Percentiles rank a stretch among this genome's conserved stretches.
Conservation (phyloP, 768 basidiomycete species). For the Russula sp. region DNA sequence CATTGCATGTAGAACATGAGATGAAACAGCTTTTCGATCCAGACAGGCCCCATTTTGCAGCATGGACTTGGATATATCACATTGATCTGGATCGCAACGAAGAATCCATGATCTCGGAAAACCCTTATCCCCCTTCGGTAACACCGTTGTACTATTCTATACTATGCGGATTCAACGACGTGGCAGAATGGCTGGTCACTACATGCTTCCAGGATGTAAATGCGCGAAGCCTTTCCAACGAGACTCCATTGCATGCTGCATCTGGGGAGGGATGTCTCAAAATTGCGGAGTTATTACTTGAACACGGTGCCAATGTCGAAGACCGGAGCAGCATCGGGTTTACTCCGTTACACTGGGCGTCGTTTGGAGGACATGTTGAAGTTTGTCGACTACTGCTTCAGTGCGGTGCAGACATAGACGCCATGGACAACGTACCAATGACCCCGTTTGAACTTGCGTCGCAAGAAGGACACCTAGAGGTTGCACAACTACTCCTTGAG, state of each 20-base stretch:
- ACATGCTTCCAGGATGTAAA: neutral
- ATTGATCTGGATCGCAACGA: too few species aligned
- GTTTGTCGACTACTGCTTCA: neutral
- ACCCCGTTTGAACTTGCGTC: neutral
- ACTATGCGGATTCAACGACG: neutral
- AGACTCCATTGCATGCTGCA: neutral
- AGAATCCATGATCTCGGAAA: too few species aligned
- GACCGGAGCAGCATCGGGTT: fast-evolving
- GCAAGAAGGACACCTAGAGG: neutral
- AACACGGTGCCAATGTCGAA: neutral
- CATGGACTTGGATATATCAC: neutral
- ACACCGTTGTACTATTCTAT: neutral
- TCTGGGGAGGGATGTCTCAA: neutral
- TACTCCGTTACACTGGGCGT: neutral
- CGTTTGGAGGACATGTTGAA: neutral
- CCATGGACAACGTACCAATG: neutral
- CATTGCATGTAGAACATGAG: neutral
- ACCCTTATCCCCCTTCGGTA: too few species aligned
- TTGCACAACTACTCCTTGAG: neutral
- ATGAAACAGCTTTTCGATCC: neutral
- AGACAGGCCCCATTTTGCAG: neutral
- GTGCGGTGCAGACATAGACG: neutral
- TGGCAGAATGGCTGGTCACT: neutral
- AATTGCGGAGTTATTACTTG: too few species aligned
- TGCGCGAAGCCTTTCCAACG: too few species aligned